A percentile compares a stretch with the other conserved stretches of the same genome.
These are phyloP conservation scores for Rosa hybrid DNA, from an alignment of 331 rosid genomes.

Conservation along the genomic window DNA sequence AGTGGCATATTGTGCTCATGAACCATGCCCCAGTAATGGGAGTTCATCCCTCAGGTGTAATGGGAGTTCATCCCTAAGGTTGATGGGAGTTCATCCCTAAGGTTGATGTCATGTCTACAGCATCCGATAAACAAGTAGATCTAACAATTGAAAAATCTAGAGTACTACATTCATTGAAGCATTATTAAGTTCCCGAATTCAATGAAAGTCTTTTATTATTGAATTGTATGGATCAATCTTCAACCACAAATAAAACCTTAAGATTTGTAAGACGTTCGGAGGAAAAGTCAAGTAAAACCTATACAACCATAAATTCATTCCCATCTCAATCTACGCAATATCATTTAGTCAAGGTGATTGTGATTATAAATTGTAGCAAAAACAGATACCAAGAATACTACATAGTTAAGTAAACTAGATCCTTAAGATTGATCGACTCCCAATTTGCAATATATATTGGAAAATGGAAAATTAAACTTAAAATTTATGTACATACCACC, in stretches of 20 bases:
- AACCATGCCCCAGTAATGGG: background rate
- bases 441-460: background rate
- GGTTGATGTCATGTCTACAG: background rate
- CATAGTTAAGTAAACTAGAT: slow-evolving; percentile 1
- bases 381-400: background rate
- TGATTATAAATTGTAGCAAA: background rate
- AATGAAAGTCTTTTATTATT: too few relatives aligned
- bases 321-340: background rate
- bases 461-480: background rate
- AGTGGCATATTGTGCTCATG: background rate
- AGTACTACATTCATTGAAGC: too few relatives aligned
- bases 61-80: background rate
- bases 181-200: too few relatives aligned
- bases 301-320: background rate
- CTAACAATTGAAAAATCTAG: background rate
- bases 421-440: background rate
- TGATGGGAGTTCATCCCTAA: background rate
- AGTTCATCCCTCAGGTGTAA: background rate
- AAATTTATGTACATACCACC: background rate
- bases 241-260: background rate
- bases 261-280: background rate
- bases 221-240: background rate
- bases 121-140: background rate
- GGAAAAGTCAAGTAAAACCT: background rate
- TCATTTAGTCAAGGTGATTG: background rate